Percentiles rank a stretch among this genome's conserved stretches.
Conservation (phyloP, 805 yeast genomes). For the Clavispora asparagi region DNA sequence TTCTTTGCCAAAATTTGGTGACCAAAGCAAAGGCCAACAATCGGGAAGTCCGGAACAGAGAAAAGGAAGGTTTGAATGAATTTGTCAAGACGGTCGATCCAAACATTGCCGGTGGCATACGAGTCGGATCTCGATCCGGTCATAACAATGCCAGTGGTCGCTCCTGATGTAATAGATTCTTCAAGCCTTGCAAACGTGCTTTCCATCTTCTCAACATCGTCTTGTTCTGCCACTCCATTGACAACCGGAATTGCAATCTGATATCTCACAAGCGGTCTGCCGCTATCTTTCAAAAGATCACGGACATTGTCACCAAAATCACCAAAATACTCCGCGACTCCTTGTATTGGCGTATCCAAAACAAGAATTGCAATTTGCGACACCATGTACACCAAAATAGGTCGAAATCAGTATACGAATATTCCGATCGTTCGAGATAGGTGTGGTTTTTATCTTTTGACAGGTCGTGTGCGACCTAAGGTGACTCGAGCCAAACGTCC, state of each 20-base stretch:
- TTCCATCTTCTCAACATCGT: conserved; percentile 7
- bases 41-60: conserved; percentile 31
- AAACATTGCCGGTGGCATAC: conserved; percentile 31
- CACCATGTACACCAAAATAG: background rate
- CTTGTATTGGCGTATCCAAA: conserved; percentile 33
- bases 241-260: conserved; percentile 27
- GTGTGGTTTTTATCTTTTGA: background rate
- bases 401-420: conserved; percentile 2
- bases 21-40: conserved; percentile 80
- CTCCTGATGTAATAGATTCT: conserved; percentile 19
- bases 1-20: conserved; percentile 74
- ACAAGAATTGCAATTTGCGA: conserved; percentile 36
- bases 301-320: conserved; percentile 49
- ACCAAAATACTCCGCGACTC: conserved; percentile 33
- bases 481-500: background rate
- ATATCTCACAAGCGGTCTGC: conserved; percentile 27
- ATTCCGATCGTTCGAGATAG: too few relatives aligned
- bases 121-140: conserved; percentile 52
- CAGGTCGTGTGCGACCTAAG: background rate
- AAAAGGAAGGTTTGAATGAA: conserved; percentile 23
- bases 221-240: conserved; percentile 2
- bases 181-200: conserved; percentile 15
- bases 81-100: conserved; percentile 38
- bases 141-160: conserved; percentile 39
- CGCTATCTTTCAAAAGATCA: conserved; percentile 21